Conservation (phyloP, 208 protist genomes). For the Blastocrithidia nonstop region DNA sequence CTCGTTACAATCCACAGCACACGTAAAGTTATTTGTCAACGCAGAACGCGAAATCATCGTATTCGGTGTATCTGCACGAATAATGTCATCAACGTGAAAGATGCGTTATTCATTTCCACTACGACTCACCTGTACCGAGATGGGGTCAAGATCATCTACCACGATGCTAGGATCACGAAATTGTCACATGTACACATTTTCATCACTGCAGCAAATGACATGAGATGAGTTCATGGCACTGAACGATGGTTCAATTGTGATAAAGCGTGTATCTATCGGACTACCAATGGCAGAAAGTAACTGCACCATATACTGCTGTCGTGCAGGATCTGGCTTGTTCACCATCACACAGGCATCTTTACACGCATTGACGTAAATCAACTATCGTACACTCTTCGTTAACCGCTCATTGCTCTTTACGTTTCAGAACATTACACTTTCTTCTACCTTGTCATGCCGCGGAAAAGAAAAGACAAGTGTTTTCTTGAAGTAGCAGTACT, state of each 20-base stretch:
- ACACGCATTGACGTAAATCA: conserved; percentile 56
- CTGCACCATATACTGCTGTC: conserved; percentile 48
- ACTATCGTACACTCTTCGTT: conserved; percentile 78
- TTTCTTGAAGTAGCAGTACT: conserved; percentile 88
- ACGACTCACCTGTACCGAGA: conserved; percentile 69
- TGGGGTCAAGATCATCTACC: conserved; percentile 67
- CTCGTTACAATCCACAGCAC: conserved; percentile 73
- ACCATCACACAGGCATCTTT: conserved; percentile 84
- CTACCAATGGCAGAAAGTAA: conserved; percentile 92
- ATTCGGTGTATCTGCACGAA: conserved; percentile 32
- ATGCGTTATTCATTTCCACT: conserved; percentile 49
- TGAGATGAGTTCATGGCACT: conserved; percentile 84
- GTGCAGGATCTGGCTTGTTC: conserved; percentile 32
- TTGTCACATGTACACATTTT: conserved; percentile 92
- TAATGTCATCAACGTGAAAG: conserved; percentile 87
- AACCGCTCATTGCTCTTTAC: conserved; percentile 80
- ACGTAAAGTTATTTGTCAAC: conserved; percentile 85
- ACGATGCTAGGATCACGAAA: conserved; percentile 70
- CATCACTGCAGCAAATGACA: conserved; percentile 83
- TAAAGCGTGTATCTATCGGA: conserved; percentile 84
- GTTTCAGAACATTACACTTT: conserved; percentile 93
- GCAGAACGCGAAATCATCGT: conserved; percentile 39
- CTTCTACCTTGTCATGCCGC: conserved; percentile 80
- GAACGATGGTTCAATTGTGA: conserved; percentile 82
- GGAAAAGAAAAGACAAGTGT: conserved; percentile 89